These are phyloP conservation scores for Citrus mangshanensis DNA, from an alignment of 345 rosid species.

Conservation along the genomic window DNA sequence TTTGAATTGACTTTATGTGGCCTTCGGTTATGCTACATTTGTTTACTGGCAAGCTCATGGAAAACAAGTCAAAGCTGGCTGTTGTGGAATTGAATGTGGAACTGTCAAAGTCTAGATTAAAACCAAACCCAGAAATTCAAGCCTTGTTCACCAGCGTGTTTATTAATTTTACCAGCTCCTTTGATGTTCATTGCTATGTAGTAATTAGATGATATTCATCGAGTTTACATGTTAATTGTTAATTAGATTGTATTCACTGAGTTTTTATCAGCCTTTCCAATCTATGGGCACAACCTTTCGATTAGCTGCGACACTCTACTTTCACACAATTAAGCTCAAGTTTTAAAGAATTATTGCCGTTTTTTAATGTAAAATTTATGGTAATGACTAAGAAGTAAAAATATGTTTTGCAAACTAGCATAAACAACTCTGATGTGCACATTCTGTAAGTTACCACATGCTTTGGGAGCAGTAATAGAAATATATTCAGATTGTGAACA, in stretches of 20 bases:
- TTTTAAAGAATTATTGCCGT: background rate
- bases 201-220: background rate
- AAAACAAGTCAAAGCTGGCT: background rate
- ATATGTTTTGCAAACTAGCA: background rate
- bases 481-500: background rate
- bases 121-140: background rate
- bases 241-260: background rate
- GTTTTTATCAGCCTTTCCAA: background rate
- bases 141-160: background rate
- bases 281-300: background rate
- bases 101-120: background rate
- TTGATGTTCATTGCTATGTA: background rate
- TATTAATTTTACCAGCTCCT: background rate
- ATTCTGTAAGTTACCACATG: background rate
- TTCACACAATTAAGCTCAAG: background rate
- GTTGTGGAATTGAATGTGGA: background rate
- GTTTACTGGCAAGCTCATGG: background rate
- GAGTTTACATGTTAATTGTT: background rate
- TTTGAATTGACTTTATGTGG: conserved; percentile 9
- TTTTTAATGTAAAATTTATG: background rate
- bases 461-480: background rate
- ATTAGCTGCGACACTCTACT: background rate
- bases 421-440: background rate
- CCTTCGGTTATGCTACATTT: background rate
- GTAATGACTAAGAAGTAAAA: background rate